These are phyloP conservation scores for Lindgomyces ingoldianus DNA, from an alignment of 495 filamentous ascomycete genomes.

Conservation along the genomic window DNA sequence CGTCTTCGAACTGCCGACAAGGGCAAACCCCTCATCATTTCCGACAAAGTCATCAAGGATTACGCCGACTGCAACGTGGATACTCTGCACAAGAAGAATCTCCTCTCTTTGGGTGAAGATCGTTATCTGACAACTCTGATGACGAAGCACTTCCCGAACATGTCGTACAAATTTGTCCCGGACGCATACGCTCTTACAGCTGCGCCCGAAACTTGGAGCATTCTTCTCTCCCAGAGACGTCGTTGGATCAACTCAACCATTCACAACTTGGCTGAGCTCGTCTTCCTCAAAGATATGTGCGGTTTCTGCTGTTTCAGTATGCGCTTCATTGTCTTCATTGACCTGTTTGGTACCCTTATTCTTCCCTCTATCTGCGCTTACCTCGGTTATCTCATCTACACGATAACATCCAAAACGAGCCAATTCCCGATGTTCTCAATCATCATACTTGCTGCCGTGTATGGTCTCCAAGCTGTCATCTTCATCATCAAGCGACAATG, in stretches of 20 bases:
- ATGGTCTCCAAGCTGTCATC: conserved; percentile 92
- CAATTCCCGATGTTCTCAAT: conserved; percentile 86
- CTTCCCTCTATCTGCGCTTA: conserved; percentile 90
- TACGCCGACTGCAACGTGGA: conserved; percentile 88
- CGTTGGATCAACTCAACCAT: conserved; percentile 99
- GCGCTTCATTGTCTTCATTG: conserved; percentile 95
- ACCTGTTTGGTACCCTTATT: conserved; percentile 90
- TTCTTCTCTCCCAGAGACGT: conserved; percentile 90
- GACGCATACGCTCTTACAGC: conserved; percentile 91
- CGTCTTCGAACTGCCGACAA: conserved; percentile 89
- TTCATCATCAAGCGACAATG: conserved; percentile 96
- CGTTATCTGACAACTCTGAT: conserved; percentile 95
- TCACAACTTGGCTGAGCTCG: conserved; percentile 89
- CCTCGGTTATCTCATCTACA: conserved; percentile 85
- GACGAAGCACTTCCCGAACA: conserved; percentile 93
- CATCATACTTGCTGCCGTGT: conserved; percentile 83
- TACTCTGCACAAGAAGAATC: conserved; percentile 98
- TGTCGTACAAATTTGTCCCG: conserved; percentile 95
- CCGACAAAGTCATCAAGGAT: conserved; percentile 79
- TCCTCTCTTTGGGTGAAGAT: conserved; percentile 93
- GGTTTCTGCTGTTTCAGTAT: conserved; percentile 99
- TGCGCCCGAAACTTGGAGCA: conserved; percentile 89
- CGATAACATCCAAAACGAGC: conserved; percentile 66
- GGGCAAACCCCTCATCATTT: conserved; percentile 88
- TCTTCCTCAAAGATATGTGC: conserved; percentile 85